Base-by-base conservation (phyloP, 2,329 filamentous ascomycete genomes). In the Trichoderma endophyticum region DNA sequence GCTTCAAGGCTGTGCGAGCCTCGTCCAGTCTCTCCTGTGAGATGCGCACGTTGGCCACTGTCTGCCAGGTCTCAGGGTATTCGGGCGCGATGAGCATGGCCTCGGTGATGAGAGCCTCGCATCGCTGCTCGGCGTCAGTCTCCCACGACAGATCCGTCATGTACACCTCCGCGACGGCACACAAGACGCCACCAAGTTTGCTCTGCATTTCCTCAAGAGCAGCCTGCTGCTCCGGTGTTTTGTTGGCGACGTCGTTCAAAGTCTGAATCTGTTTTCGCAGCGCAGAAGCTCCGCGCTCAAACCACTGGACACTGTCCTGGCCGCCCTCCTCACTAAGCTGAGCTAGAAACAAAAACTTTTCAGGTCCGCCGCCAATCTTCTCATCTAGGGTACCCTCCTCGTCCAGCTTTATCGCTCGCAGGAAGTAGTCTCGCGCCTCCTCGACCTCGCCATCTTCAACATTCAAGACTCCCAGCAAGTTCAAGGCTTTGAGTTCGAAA, bases 71-170 rank as follows among this genome's bases (percentile, higher is more conserved):
- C 82, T 98, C 95, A 4, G 95, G 89, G 70, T 90, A 91, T 70
- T 91, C 88, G 4, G 95, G 94, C 72, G 93, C 93, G 73, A 97
- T 89, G 77, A 97, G 85, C 71, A 96, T 91, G 30, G 96, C 96
- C 84, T 99, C 94, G 6, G 95, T 97, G 74, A 98, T 89, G 72
- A 97, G 89, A 6, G 89, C 85, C 82, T 99, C 95, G 84, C 97
- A 99, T 76, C 91, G 89, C 75, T 88, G 85, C 84, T 99, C 96
- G 6, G 95, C 96, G 79, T 98, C 94, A 67, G 91, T 90, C 82
- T 98, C 95, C 93, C 89, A 96, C 77, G 93, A 96, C 77, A 98
- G 84, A 84, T 99, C 96, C 12, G 96, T 99, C 96, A 99, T 99
- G 85, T 98, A 99, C 64, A 99, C 94, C 84, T 99, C 96, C 7